These are phyloP conservation scores for Prunus davidiana DNA, from an alignment of 306 rosid species.

Conservation along the genomic window DNA sequence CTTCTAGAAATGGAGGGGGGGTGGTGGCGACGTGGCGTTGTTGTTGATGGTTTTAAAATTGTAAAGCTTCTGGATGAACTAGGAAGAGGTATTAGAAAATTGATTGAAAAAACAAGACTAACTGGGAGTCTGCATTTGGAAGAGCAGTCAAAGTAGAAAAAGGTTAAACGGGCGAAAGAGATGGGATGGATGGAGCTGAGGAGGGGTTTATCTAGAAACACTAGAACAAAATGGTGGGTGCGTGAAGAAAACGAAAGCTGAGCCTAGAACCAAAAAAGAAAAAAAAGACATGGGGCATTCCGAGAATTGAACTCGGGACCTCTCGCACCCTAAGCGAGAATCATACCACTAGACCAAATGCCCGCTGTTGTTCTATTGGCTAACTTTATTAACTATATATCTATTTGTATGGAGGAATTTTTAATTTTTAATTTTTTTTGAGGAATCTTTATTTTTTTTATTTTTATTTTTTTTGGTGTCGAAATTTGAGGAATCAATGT, in stretches of 20 bases:
- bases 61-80: neutral
- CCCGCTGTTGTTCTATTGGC: neutral
- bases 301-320: constrained; percentile 66
- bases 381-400: neutral
- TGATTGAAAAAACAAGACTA: neutral
- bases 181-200: neutral
- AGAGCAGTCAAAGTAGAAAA: neutral
- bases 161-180: neutral
- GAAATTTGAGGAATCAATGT: neutral
- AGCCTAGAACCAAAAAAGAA: too few relatives aligned
- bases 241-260: neutral
- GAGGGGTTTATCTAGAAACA: neutral
- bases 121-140: neutral
- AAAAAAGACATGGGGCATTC: constrained; percentile 31
- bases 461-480: fast-evolving
- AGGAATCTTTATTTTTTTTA: too few relatives aligned
- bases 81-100: neutral
- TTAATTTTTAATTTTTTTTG: too few relatives aligned
- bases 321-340: constrained; percentile 60
- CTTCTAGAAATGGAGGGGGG: neutral
- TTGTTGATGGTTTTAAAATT: too few relatives aligned
- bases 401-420: fast-evolving
- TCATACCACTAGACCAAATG: constrained; percentile 54
- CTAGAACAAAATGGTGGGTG: neutral
- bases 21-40: neutral